Evolutionary conservation across 495 filamentous ascomycete genomes (phyloP).

Genomic region (Collariella sp.): DNA sequence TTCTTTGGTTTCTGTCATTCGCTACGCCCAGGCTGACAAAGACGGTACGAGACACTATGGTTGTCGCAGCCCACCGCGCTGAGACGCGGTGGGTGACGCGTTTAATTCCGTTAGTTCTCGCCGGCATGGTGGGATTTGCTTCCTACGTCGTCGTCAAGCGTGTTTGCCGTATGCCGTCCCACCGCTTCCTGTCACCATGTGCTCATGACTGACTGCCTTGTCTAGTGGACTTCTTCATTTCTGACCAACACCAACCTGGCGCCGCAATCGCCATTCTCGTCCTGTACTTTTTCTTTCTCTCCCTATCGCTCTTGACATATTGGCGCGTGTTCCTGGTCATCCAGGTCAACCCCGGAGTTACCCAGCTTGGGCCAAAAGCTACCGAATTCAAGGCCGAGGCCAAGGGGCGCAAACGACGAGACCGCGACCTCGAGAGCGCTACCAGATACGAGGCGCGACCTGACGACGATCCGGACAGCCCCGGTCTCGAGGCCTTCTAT

Average conservation of each 20-base stretch:
- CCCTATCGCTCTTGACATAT: constrained; percentile 59
- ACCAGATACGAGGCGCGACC: constrained; percentile 27
- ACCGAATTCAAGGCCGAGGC: constrained; percentile 7
- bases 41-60: constrained; percentile 14
- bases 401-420: constrained; percentile 19
- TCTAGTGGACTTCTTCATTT: constrained; percentile 57
- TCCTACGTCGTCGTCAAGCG: constrained; percentile 36
- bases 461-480: constrained; percentile 35
- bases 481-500: constrained; percentile 54
- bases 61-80: constrained; percentile 26
- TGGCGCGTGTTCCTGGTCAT: constrained; percentile 58
- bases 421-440: constrained; percentile 36
- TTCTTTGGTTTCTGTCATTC: background rate
- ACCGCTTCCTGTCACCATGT: background rate
- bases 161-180: constrained; percentile 30
- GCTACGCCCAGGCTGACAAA: background rate
- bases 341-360: constrained; percentile 57
- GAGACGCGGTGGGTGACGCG: constrained; percentile 41
- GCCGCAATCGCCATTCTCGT: constrained; percentile 60
- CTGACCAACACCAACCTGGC: constrained; percentile 40
- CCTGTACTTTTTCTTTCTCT: constrained; percentile 60
- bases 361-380: constrained; percentile 49
- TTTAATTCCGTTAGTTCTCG: constrained; percentile 33
- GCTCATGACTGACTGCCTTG: background rate
- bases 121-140: constrained; percentile 29